Evolutionary conservation across 208 protist genomes (phyloP), one percentile per base, ranked within the genome.

Genomic region (Strigomonas galati): DNA sequence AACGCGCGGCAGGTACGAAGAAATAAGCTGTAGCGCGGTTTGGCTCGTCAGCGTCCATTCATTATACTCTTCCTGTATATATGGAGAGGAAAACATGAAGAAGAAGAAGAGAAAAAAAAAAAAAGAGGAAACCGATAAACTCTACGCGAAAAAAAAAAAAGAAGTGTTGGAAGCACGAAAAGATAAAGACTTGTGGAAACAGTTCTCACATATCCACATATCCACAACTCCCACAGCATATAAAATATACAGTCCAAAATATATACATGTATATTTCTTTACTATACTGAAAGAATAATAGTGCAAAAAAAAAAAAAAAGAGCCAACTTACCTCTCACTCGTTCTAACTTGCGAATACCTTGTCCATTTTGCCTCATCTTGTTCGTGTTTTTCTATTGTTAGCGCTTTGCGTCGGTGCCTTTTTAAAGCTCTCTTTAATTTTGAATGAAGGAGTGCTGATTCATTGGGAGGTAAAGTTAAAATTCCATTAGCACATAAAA

Each of bases 61-160:
- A n/a, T 49, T 19, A n/a, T 49, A n/a, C 43, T 19, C 19, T 49
- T 49, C 43, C 19, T 49, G 14, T 19, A n/a, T 19, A n/a, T 49
- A 6, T 51, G 9, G 55, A 70, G 32, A 40, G 24, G 6, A 49
- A 30, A 44, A 40, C 30, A 37, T 12, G 26, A 1, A 40, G 40
- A 30, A 9, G 14, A 19, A 46, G 26, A 28, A 6, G 32, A 32
- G 15, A 43, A 21, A 21, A 32, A 65, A 6, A 32, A 65, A 6
- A 4, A 54, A 65, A 54, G 6, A 28, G 30, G 46, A 65, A 31
- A 9, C 44, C 40, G 23, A 57, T 24, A 65, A 52, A 64, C 35
- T 15, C 28, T 23, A 31, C 6, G 48, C 30, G 27, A 65, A 32
- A 2, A 23, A 31, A 53, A 57, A 30, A 46, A 31, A 6, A 27